Base-by-base conservation (phyloP, 2,329 filamentous ascomycete species). In the Xylariaceae sp. region DNA sequence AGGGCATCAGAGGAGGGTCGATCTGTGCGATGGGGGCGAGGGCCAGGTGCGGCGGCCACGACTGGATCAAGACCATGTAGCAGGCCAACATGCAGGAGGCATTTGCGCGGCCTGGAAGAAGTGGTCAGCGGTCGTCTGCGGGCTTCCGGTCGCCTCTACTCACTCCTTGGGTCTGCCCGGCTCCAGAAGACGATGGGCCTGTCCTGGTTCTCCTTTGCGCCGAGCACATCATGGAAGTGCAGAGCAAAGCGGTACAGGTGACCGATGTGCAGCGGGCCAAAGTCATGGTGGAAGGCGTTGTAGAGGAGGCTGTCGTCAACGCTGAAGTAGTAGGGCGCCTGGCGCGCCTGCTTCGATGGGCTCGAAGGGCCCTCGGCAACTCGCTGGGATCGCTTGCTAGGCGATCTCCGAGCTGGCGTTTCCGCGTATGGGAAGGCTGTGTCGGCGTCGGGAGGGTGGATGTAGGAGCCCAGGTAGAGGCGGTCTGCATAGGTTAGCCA, bases 51-150 rank as follows among this genome's bases (percentile, higher is more conserved):
- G 92, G 92, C 29, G 92, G 86, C 92, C 92, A 98, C 26, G 85
- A 86, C 64, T 98, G 92, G 50, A 98, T 94, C 45, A 98, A 67
- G 27, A 98, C 89, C 89, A 98, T 96, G 66, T 98, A 98, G 67
- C 88, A 94, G 35, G 92, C 90, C 29, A 98, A 76, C 53, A 98
- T 75, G 58, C 89, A 95, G 18, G 92, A 88, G 30, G 92, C 88
- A 61, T 98, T 98, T 46, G 85, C 85, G 56, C 92, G 82, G 58
- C 83, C 83, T 89, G 34, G n/a, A n/a, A n/a, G n/a, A n/a, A n/a
- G n/a, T n/a, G n/a, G n/a, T n/a, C n/a, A n/a, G n/a, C n/a, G n/a
- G n/a, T n/a, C n/a, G n/a, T n/a, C n/a, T n/a, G n/a, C n/a, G n/a
- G n/a, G n/a, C n/a, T n/a, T n/a, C n/a, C n/a, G n/a, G n/a, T n/a